Base-by-base conservation (phyloP, 2,329 filamentous ascomycete genomes). In the Ceratocystis lukuohia region DNA sequence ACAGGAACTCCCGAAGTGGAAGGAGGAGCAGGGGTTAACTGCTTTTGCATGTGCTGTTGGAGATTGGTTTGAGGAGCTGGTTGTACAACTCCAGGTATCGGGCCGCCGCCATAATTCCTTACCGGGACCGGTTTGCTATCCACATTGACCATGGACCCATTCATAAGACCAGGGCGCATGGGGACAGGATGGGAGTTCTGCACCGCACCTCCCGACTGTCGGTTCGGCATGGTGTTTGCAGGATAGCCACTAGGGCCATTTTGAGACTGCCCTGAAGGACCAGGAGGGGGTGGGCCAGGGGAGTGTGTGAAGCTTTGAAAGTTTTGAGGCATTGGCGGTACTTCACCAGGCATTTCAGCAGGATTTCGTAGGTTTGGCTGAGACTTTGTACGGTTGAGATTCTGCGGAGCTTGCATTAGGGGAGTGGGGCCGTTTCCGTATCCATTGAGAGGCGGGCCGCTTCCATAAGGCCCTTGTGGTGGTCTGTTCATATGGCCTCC, bases 341-440 rank as follows among this genome's bases (percentile, higher is more conserved):
- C 75, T 70, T 89, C 85, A 30, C 77, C 80, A 1, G 83, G 85
- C 81, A 92, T 87, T 71, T 91, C 89, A 70, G 91, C 91, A 1
- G 88, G 84, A 70, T 84, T 80, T 45, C 83, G 79, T 67, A 88
- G 75, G 71, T 88, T 82, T 37, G 86, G 85, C 71, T 89, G 86
- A 10, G 86, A 89, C 69, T 85, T 85, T 17, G 84, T 83, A 68
- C 82, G 80, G 67, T 78, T 82, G 63, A 86, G 74, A 70, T 83
- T 80, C 25, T 80, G 81, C 65, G 75, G 80, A 68, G 25, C 44
- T 28, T 46, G 48, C 62, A 64, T 61, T 30, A 6, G 61, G 5
- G 53, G 66, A 22, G 62, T 37, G 17, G 66, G 66, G 2, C 62
- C 62, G 57, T 64, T 64, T 30, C 62, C 61, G 12, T 67, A 65